These are phyloP conservation scores for Mentha longifolia DNA, from an alignment of 257 asterid species.

Conservation along the genomic window DNA sequence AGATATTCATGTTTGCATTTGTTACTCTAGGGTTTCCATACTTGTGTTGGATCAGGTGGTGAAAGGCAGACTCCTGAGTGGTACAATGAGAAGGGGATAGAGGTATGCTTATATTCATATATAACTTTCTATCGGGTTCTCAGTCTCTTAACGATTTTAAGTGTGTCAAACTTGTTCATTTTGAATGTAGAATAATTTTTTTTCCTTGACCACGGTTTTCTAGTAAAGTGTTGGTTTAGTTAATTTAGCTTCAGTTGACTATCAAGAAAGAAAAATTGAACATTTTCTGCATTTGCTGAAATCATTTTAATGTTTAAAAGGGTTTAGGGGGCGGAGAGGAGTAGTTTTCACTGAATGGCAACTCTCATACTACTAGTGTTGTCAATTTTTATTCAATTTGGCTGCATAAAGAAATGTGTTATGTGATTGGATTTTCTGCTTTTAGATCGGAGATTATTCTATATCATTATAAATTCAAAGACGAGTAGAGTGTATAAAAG, in stretches of 20 bases:
- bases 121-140: background rate
- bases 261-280: background rate
- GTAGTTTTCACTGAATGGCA: background rate
- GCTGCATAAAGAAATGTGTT: constrained; percentile 7
- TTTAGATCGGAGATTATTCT: background rate
- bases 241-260: constrained; percentile 1
- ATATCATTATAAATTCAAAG: constrained; percentile 11
- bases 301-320: background rate
- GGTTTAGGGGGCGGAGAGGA: background rate
- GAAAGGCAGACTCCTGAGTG: constrained; percentile 98
- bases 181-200: background rate
- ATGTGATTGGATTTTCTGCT: background rate
- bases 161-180: constrained; percentile 2
- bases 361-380: background rate
- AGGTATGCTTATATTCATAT: constrained; percentile 46
- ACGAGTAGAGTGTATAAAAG: background rate
- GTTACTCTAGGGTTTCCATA: constrained; percentile 83
- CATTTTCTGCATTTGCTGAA: background rate
- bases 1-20: constrained; percentile 31
- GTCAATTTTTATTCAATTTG: constrained; percentile 5
- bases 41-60: constrained; percentile 94
- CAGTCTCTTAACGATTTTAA: background rate
- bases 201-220: constrained; percentile 1
- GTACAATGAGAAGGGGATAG: constrained; percentile 97
- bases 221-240: background rate